Conservation (phyloP, 257 asterid genomes). For the Nyctanthes arbortristis region DNA sequence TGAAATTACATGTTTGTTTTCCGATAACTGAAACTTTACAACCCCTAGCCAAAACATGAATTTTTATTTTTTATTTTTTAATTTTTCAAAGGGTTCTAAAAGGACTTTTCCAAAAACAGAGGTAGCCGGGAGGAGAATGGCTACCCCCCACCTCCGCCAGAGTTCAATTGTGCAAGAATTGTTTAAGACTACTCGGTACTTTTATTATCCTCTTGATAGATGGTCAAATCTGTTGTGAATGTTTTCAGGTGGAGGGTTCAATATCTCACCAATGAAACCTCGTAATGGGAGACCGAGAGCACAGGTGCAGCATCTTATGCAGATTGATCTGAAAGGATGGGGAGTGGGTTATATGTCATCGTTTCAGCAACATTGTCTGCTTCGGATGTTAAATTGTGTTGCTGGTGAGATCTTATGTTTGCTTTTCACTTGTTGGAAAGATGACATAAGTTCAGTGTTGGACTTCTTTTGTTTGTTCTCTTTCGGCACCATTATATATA, state of each 20-base stretch:
- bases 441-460: too few relatives aligned
- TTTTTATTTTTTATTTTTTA: too few relatives aligned
- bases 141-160: too few relatives aligned
- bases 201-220: background rate
- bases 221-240: background rate
- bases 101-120: too few relatives aligned
- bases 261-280: slow-evolving; percentile 82
- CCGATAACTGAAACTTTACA: background rate
- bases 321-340: slow-evolving; percentile 94
- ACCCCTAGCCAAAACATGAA: too few relatives aligned
- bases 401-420: slow-evolving; percentile 64
- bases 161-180: background rate
- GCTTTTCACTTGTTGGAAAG: slow-evolving; percentile 7
- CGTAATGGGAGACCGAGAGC: slow-evolving; percentile 83
- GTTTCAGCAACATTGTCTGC: slow-evolving; percentile 93
- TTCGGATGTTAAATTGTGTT: slow-evolving; percentile 92
- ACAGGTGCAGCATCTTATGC: slow-evolving; percentile 98
- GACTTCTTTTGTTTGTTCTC: too few relatives aligned
- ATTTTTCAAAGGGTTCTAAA: too few relatives aligned
- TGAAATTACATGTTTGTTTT: slow-evolving; percentile 14
- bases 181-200: background rate
- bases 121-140: too few relatives aligned
- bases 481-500: too few relatives aligned
- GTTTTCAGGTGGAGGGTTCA: slow-evolving; percentile 86
- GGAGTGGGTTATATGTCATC: too few relatives aligned